phyloP scores from a whole-genome alignment of 805 yeast species.

The Schizosaccharomyces lindneri region DNA sequence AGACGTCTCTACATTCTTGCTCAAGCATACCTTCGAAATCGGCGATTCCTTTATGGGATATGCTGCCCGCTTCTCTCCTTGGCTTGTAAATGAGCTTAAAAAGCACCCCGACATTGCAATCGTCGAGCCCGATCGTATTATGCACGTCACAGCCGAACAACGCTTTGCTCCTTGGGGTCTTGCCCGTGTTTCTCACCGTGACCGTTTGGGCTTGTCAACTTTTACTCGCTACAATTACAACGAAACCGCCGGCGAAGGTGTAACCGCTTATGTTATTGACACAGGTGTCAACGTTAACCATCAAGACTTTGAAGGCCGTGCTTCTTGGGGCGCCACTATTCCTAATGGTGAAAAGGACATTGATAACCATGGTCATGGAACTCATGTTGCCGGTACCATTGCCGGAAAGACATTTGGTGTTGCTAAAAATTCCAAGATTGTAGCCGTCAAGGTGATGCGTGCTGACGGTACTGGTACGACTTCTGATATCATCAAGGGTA shows the following conservation, averaged over 20 bases:
- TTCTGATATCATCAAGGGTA: conserved; percentile 38
- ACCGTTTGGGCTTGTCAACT: conserved; percentile 31
- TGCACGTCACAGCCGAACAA: conserved; percentile 22
- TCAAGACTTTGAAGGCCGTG: conserved; percentile 35
- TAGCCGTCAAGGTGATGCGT: conserved; percentile 36
- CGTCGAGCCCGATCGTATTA: conserved; percentile 33
- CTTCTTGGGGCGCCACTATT: conserved; percentile 33
- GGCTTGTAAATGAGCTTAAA: conserved; percentile 49
- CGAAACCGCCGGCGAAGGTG: conserved; percentile 35
- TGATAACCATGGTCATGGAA: conserved; percentile 40
- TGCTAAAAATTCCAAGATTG: conserved; percentile 32
- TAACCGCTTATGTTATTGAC: conserved; percentile 30
- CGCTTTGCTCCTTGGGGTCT: conserved; percentile 50
- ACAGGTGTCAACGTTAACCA: conserved; percentile 31
- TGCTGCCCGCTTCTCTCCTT: conserved; percentile 59
- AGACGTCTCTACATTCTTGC: conserved; percentile 15
- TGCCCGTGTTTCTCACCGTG: conserved; percentile 44
- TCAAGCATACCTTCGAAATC: conserved; percentile 16
- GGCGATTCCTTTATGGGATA: conserved; percentile 38
- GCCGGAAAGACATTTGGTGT: conserved; percentile 33
- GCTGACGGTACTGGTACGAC: conserved; percentile 34
- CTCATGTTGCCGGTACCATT: conserved; percentile 45
- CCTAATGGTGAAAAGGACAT: conserved; percentile 23
- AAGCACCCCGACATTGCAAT: conserved; percentile 28
- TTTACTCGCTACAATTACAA: conserved; percentile 38